phyloP scores from a whole-genome alignment of 495 filamentous ascomycete species.

The Lichenothelia convexa region DNA sequence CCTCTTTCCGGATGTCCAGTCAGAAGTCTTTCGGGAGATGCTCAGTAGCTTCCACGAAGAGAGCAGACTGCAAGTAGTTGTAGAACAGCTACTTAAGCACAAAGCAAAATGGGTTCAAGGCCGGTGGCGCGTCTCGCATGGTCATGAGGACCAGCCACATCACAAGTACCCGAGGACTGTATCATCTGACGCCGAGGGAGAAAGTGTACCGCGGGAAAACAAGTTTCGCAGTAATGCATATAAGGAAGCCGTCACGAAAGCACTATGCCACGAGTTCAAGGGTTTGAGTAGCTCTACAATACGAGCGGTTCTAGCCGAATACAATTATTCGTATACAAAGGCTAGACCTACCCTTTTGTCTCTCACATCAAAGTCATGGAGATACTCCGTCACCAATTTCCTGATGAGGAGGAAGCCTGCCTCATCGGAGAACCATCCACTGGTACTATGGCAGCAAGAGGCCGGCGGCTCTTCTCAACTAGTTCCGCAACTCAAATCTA shows the following conservation, averaged over 20 bases:
- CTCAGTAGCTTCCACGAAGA: constrained; percentile 62
- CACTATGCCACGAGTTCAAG: constrained; percentile 62
- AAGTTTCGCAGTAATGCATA: constrained; percentile 57
- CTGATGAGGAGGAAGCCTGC: constrained; percentile 50
- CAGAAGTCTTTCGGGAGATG: constrained; percentile 88
- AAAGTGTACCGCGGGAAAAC: constrained; percentile 43
- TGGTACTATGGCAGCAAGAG: constrained; percentile 36
- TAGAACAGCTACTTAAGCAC: constrained; percentile 66
- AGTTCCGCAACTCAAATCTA: constrained; percentile 43
- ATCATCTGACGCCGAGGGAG: not conserved
- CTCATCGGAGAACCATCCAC: constrained; percentile 39
- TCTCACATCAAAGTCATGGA: constrained; percentile 70
- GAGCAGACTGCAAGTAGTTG: constrained; percentile 67
- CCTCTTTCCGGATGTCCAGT: constrained; percentile 71
- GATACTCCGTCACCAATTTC: constrained; percentile 57
- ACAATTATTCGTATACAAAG: constrained; percentile 71
- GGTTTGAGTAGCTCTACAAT: constrained; percentile 61
- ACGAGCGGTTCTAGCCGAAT: constrained; percentile 75
- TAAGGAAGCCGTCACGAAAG: constrained; percentile 44
- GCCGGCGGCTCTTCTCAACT: constrained; percentile 25
- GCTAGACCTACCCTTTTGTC: constrained; percentile 54
- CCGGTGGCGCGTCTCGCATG: constrained; percentile 23
- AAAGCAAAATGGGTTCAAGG: constrained; percentile 57
- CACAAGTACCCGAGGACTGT: constrained; percentile 19
- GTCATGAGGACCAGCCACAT: constrained; percentile 4